Evolutionary conservation across 2,329 filamentous ascomycete genomes (phyloP).

Genomic region (Verticillium nubilum): DNA sequence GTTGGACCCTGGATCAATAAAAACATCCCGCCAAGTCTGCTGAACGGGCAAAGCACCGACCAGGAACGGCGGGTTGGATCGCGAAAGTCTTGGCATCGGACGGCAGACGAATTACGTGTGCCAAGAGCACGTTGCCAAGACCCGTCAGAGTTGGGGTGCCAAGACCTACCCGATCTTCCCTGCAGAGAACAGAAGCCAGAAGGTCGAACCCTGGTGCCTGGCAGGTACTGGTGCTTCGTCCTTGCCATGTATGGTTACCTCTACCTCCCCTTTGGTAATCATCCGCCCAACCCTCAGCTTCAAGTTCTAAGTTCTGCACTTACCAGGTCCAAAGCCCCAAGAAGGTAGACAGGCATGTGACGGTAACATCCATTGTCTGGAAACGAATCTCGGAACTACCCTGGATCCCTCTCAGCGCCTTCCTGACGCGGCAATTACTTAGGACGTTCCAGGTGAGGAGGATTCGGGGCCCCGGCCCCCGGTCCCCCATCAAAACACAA

Average conservation of each 20-base stretch:
- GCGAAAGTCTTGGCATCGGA: constrained; percentile 1
- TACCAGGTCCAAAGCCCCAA: neutral
- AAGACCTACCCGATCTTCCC: constrained; percentile 1
- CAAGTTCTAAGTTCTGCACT: neutral
- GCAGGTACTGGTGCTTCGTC: neutral
- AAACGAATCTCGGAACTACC: neutral
- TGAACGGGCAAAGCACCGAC: neutral
- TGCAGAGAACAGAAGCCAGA: constrained; percentile 2
- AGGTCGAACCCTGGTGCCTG: neutral
- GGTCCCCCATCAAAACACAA: too few species aligned
- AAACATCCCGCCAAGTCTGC: neutral
- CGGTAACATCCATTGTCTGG: neutral
- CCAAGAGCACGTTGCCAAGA: neutral
- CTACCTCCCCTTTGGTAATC: neutral
- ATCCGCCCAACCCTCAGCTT: neutral
- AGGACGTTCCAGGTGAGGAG: too few species aligned
- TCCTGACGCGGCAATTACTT: neutral
- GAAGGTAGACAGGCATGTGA: neutral
- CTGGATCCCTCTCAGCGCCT: neutral
- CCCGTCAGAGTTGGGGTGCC: neutral
- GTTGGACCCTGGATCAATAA: neutral
- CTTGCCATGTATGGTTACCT: neutral
- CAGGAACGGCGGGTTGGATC: constrained; percentile 1
- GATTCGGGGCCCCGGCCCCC: too few species aligned
- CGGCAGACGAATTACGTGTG: constrained; percentile 3